phyloP scores from a whole-genome alignment of 768 basidiomycete species.

The Mycena vulgaris region DNA sequence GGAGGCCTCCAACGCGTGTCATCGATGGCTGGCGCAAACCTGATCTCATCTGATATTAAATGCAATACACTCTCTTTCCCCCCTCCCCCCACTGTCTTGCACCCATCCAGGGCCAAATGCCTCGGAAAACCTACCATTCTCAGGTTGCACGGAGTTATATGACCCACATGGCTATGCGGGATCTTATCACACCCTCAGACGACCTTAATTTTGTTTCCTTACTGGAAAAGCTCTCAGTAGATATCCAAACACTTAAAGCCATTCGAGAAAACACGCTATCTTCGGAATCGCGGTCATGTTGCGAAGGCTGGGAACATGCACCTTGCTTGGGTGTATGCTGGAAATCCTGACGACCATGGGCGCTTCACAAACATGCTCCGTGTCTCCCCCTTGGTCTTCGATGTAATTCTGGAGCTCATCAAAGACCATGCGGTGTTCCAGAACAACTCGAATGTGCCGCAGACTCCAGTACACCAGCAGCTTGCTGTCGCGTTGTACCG shows the following conservation, averaged over 20 bases:
- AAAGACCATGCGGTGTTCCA: slow-evolving; percentile 46
- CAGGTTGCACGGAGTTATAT: not conserved
- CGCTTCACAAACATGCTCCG: not conserved
- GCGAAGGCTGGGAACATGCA: not conserved
- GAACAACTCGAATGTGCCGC: slow-evolving; percentile 46
- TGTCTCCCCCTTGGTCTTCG: slow-evolving; percentile 47
- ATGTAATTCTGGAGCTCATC: slow-evolving; percentile 45
- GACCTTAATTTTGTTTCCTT: not conserved
- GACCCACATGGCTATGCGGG: not conserved
- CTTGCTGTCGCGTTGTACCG: slow-evolving; percentile 49
- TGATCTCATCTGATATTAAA: no score
- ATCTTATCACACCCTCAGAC: not conserved
- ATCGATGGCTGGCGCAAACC: no score
- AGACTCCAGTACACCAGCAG: slow-evolving; percentile 48
- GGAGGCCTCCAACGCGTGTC: no score
- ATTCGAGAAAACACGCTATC: not conserved
- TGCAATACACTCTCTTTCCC: no score
- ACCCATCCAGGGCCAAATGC: not conserved
- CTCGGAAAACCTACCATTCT: not conserved
- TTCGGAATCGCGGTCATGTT: not conserved
- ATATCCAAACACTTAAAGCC: not conserved
- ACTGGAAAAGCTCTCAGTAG: not conserved
- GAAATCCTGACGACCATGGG: not conserved
- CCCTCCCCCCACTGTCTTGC: no score
- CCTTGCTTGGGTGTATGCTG: not conserved